These are phyloP conservation scores for Phylloporus sp. DNA, from an alignment of 1,284 basidiomycete species.

Conservation along the genomic window DNA sequence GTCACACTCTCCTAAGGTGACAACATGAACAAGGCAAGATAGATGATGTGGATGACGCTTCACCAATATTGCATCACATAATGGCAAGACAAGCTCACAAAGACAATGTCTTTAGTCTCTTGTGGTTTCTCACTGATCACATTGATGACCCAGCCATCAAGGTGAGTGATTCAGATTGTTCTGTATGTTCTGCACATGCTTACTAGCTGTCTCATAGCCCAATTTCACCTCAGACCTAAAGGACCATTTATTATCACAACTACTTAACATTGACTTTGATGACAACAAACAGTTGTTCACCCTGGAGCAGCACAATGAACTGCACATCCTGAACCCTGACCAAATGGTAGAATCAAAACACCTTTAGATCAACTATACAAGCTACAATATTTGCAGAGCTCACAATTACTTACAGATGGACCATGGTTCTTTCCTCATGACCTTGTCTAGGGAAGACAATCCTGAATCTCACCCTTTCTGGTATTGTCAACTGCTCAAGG, in stretches of 20 bases:
- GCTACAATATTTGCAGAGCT: constrained; percentile 33
- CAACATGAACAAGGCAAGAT: too few relatives aligned
- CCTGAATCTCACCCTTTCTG: constrained; percentile 27
- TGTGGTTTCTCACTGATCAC: neutral
- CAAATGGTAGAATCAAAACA: neutral
- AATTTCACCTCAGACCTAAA: neutral
- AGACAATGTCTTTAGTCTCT: too few relatives aligned
- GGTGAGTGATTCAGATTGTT: neutral
- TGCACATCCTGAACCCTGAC: neutral
- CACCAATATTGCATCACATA: too few relatives aligned
- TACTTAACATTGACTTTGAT: neutral
- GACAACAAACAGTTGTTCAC: neutral
- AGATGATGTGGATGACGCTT: too few relatives aligned
- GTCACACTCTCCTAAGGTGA: too few relatives aligned
- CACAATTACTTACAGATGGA: constrained; percentile 48
- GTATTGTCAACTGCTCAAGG: constrained; percentile 19
- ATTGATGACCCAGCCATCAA: neutral
- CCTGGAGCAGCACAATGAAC: neutral
- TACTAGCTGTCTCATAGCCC: neutral
- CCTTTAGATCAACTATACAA: neutral
- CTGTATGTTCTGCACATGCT: neutral
- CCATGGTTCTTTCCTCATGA: constrained; percentile 39
- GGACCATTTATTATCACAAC: neutral
- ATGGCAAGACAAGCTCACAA: too few relatives aligned
- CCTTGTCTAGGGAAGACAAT: constrained; percentile 35